Conservation (phyloP, 345 rosid genomes). For the Boechera stricta region DNA sequence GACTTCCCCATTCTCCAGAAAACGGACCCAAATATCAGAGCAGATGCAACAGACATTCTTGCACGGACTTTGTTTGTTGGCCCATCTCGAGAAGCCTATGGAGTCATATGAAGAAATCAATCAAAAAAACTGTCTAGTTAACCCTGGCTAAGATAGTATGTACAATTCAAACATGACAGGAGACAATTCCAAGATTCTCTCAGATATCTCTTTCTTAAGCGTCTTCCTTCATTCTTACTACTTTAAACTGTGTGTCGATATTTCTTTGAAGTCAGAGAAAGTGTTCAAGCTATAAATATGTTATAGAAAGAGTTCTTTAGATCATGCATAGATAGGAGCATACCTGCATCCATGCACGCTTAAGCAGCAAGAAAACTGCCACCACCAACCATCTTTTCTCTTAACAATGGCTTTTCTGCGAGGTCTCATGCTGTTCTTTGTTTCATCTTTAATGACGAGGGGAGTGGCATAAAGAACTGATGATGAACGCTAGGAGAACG, state of each 20-base stretch:
- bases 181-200: neutral
- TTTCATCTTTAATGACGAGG: slow-evolving; percentile 50
- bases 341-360: slow-evolving; percentile 98
- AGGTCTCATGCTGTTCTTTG: slow-evolving; percentile 45
- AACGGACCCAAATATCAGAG: slow-evolving; percentile 97
- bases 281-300: slow-evolving; percentile 5
- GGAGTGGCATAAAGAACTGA: slow-evolving; percentile 71
- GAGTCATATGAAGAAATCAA: slow-evolving; percentile 35
- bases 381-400: slow-evolving; percentile 81
- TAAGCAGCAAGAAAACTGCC: slow-evolving; percentile 86
- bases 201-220: neutral
- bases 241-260: neutral
- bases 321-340: slow-evolving; percentile 16
- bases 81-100: slow-evolving; percentile 94
- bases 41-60: slow-evolving; percentile 96
- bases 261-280: slow-evolving; percentile 15
- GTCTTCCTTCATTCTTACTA: slow-evolving; percentile 2
- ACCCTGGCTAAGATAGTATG: neutral
- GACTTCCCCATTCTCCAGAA: slow-evolving; percentile 98
- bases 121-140: slow-evolving; percentile 17
- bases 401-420: slow-evolving; percentile 48
- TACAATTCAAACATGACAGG: neutral
- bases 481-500: slow-evolving; percentile 67
- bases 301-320: slow-evolving; percentile 15
- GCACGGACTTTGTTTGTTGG: slow-evolving; percentile 97